Percentiles rank a stretch among this genome's conserved stretches.
phyloP scores from a whole-genome alignment of 2,329 filamentous ascomycete species.

The Claviceps capensis region DNA sequence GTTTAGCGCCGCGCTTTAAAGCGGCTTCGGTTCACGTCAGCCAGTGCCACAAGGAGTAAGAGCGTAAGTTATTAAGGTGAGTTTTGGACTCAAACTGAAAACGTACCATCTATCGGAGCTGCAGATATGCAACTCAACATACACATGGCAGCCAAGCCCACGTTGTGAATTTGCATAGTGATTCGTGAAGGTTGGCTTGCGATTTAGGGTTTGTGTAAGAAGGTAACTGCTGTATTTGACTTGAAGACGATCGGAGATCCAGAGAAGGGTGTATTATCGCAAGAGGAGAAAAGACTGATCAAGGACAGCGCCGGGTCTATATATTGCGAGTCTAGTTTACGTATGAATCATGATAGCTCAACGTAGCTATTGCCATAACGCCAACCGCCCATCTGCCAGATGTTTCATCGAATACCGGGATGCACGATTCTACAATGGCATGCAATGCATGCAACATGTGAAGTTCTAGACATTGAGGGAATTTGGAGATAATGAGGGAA shows the following conservation, averaged over 20 bases:
- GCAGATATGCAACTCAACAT: neutral
- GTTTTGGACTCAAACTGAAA: neutral
- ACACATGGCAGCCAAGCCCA: neutral
- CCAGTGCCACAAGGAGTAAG: neutral
- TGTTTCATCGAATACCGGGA: no score
- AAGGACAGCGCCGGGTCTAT: no score
- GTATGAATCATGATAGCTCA: no score
- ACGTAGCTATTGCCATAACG: no score
- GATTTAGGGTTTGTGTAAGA: neutral
- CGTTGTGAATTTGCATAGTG: neutral
- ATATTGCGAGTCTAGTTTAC: no score
- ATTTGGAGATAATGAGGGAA: no score
- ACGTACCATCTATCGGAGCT: neutral
- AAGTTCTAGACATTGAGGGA: no score
- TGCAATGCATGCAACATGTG: no score
- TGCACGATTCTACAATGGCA: no score
- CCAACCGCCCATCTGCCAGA: no score
- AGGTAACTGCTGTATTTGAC: neutral
- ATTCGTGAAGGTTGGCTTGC: neutral
- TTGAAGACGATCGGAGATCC: neutral
- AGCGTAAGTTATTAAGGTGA: neutral
- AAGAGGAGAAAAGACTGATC: no score
- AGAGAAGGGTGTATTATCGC: no score
- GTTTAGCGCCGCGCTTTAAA: neutral
- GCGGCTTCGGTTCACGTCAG: neutral